Evolutionary conservation across 352 stramenopile genomes (phyloP).

Genomic region (Blastocystis sp.): DNA sequence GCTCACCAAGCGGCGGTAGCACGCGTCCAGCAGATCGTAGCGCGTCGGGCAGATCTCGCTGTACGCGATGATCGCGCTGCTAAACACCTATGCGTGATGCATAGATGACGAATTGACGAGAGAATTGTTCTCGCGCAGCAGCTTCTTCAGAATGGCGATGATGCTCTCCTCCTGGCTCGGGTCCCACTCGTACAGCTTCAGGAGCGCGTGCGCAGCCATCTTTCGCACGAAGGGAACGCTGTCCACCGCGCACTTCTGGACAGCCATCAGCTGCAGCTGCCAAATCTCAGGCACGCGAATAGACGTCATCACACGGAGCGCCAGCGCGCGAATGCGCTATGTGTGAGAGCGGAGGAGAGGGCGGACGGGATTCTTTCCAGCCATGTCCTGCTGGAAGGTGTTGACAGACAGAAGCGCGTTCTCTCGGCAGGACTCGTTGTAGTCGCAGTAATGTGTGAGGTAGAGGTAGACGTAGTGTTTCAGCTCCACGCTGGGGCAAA

Average conservation of each 20-base stretch:
- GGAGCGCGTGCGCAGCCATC: conserved; percentile 80
- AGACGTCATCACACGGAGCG: conserved; percentile 81
- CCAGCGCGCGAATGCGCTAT: conserved; percentile 78
- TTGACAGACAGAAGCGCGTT: conserved; percentile 82
- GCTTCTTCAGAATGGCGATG: conserved; percentile 79
- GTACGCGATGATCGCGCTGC: conserved; percentile 79
- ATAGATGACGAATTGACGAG: conserved; percentile 34
- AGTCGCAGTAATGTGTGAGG: conserved; percentile 81
- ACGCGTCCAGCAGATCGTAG: conserved; percentile 78
- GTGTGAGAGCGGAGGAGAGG: neutral
- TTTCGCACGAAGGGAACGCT: conserved; percentile 81
- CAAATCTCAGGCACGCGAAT: conserved; percentile 81
- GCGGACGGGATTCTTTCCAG: conserved; percentile 75
- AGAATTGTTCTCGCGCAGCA: conserved; percentile 76
- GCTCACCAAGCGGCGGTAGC: conserved; percentile 80
- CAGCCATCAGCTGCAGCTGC: conserved; percentile 82
- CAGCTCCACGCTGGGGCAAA: conserved; percentile 81
- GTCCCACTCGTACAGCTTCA: conserved; percentile 79
- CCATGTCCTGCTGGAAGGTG: conserved; percentile 82
- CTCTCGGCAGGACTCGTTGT: conserved; percentile 81
- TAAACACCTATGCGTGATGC: conserved; percentile 79
- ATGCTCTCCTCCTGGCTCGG: conserved; percentile 78
- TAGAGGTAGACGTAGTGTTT: conserved; percentile 86
- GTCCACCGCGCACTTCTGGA: conserved; percentile 81
- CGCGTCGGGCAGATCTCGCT: conserved; percentile 82